Base-by-base conservation (phyloP, 192 early-diverging fungal genomes). In the Linnemannia hyalina region DNA sequence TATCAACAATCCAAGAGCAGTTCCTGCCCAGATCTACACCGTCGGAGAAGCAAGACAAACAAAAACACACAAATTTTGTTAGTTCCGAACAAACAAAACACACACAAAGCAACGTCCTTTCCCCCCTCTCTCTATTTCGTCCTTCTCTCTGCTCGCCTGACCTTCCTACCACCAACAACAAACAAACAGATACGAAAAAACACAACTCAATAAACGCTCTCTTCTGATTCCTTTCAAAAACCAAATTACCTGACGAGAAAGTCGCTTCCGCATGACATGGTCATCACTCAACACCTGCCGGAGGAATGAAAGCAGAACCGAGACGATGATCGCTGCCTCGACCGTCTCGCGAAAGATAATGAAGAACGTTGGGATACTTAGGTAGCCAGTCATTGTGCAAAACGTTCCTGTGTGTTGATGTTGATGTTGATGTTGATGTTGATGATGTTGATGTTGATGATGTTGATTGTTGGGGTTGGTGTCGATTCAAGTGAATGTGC, bases 291-390 rank as follows among this genome's bases (percentile, higher is more conserved):
- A 36, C 5, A 78, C 77, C 77, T 78, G 77, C 11, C 77, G 52
- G 29, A 78, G n/a, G 52, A 97, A 97, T 5, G 95, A 89, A 15
- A 97, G 89, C 20, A 97, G 88, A 16, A 98, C 96, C 7, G 94
- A 94, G 63, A 98, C 87, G 77, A 98, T 93, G 82, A 98, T 93
- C 20, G 93, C 93, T 4, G 95, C 96, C 89, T 98, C 97, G n/a
- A 94, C 89, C 32, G 95, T 94, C 90, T 97, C 96, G 47, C 95
- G 87, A 72, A 96, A 91, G 18, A 95, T 32, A 15, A 96, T 93
- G 74, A 95, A 94, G 77, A 96, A 95, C 41, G 92, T 91, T 11
- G 94, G 89, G 0, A 93, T 89, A 41, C 65, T 69, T 40, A 77
- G 69, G 76, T 77, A 77, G 46, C 69, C 76, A 52, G 18, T 22